phyloP scores from a whole-genome alignment of 257 asterid species.

The Perilla frutescens region DNA sequence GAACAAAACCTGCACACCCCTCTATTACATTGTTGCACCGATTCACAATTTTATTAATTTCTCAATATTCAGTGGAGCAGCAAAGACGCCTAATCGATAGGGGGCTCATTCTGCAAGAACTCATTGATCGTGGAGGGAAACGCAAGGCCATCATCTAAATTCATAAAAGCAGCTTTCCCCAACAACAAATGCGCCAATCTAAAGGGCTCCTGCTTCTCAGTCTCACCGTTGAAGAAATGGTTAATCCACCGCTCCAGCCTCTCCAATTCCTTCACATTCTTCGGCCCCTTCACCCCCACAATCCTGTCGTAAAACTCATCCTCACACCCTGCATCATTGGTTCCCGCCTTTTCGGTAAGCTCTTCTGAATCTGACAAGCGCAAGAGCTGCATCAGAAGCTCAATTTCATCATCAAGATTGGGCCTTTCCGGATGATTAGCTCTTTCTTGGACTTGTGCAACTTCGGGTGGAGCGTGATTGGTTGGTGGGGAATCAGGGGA shows the following conservation, averaged over 20 bases:
- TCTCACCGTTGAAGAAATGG: constrained; percentile 45
- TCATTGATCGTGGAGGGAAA: constrained; percentile 60
- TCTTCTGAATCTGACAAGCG: constrained; percentile 41
- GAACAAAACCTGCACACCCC: too few species aligned
- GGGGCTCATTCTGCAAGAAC: constrained; percentile 69
- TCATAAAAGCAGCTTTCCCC: constrained; percentile 57
- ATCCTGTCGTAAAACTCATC: constrained; percentile 55
- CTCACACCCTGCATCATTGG: constrained; percentile 41
- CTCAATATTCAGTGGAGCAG: too few species aligned
- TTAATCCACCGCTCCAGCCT: constrained; percentile 65
- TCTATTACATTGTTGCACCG: too few species aligned
- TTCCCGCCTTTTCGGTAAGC: constrained; percentile 13
- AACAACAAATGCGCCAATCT: constrained; percentile 64
- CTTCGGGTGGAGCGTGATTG: constrained; percentile 29
- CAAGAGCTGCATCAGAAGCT: constrained; percentile 55
- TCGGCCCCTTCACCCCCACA: constrained; percentile 68
- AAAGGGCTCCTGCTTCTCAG: constrained; percentile 53
- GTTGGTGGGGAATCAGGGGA: constrained; percentile 46
- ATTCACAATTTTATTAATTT: too few species aligned
- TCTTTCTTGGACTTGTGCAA: constrained; percentile 13
- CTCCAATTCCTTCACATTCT: constrained; percentile 50
- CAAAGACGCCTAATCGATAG: constrained; percentile 28
- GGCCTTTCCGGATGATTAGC: constrained; percentile 26
- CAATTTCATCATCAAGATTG: constrained; percentile 49
- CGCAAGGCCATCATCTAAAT: constrained; percentile 43